Conservation (phyloP, 495 filamentous ascomycete genomes). For the Penicillium cataractarum region DNA sequence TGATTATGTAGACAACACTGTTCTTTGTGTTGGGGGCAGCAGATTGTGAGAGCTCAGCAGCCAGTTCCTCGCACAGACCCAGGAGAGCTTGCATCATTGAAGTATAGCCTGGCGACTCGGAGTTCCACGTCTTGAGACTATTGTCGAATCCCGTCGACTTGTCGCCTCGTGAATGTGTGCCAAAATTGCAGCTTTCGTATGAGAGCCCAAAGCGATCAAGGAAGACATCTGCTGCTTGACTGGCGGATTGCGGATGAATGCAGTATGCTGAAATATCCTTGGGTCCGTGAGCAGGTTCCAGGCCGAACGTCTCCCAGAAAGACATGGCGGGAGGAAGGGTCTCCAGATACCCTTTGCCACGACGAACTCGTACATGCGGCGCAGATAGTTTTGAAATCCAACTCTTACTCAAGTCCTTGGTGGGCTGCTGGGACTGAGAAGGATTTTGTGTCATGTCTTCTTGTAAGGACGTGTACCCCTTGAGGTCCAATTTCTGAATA, state of each 20-base stretch:
- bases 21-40: conserved; percentile 54
- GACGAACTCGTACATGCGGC: conserved; percentile 77
- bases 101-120: conserved; percentile 34
- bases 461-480: conserved; percentile 41
- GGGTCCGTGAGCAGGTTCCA: conserved; percentile 73
- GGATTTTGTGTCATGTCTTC: conserved; percentile 29
- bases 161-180: conserved; percentile 64
- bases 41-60: conserved; percentile 50
- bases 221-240: conserved; percentile 66
- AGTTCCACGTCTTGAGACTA: conserved; percentile 61
- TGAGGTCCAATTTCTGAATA: conserved; percentile 42
- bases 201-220: conserved; percentile 69
- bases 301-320: conserved; percentile 91
- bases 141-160: conserved; percentile 53
- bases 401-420: conserved; percentile 33
- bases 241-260: conserved; percentile 68
- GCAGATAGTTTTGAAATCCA: conserved; percentile 46
- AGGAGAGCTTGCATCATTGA: conserved; percentile 44
- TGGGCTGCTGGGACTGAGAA: conserved; percentile 24
- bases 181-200: conserved; percentile 82
- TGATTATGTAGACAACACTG: conserved; percentile 85
- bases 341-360: conserved; percentile 73
- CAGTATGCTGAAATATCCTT: conserved; percentile 84
- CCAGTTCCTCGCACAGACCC: conserved; percentile 45
- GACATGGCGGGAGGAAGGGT: conserved; percentile 75